Evolutionary conservation across 148 eudicot species (phyloP).

Genomic region (Mesembryanthemum crystallinum): DNA sequence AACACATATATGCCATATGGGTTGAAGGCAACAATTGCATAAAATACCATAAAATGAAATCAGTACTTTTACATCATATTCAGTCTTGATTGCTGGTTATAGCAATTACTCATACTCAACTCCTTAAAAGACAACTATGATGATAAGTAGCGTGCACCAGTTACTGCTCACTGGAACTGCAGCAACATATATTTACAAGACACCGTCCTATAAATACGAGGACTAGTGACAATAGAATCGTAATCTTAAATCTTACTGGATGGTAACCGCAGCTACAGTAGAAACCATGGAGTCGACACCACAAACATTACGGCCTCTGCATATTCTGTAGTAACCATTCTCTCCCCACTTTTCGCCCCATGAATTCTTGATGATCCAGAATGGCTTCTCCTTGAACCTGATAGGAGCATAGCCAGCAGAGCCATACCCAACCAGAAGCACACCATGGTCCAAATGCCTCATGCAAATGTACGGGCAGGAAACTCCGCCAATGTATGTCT

Average conservation of each 20-base stretch:
- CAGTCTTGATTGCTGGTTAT: not conserved
- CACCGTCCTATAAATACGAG: slow-evolving; percentile 13
- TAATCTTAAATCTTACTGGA: not conserved
- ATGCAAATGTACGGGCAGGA: slow-evolving; percentile 76
- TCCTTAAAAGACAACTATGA: not conserved
- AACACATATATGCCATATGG: no score
- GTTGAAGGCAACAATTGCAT: not conserved
- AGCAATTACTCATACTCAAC: not conserved
- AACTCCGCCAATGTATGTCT: slow-evolving; percentile 69
- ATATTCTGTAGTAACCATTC: slow-evolving; percentile 65
- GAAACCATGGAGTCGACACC: slow-evolving; percentile 84
- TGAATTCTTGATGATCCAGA: slow-evolving; percentile 85
- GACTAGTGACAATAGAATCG: slow-evolving; percentile 1
- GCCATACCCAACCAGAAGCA: slow-evolving; percentile 74
- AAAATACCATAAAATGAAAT: not conserved
- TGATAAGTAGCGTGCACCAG: slow-evolving; percentile 4
- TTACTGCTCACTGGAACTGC: slow-evolving; percentile 15
- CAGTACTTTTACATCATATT: not conserved
- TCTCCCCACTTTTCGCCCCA: slow-evolving; percentile 91
- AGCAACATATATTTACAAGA: slow-evolving; percentile 24
- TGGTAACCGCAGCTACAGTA: slow-evolving; percentile 51
- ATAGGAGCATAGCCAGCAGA: slow-evolving; percentile 59
- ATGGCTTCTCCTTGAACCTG: slow-evolving; percentile 74
- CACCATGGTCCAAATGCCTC: slow-evolving; percentile 74
- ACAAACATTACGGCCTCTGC: slow-evolving; percentile 64